Percentiles rank a stretch among this genome's conserved stretches.
Conservation (phyloP, 2,329 filamentous ascomycete species). For the Leptoxyphium fumago region DNA sequence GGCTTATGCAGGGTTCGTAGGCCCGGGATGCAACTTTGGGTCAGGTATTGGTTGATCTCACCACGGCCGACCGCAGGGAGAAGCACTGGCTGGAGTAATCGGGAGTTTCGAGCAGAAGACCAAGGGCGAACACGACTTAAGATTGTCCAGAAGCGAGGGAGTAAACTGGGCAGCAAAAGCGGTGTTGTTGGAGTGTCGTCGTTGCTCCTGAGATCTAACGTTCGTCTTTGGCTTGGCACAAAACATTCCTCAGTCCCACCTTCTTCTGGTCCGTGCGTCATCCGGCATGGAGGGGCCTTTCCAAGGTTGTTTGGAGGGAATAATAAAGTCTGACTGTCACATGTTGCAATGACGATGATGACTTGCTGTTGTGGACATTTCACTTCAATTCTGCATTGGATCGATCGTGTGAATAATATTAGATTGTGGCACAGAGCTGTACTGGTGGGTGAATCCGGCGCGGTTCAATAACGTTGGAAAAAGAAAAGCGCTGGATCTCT, state of each 20-base stretch:
- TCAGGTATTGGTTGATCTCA: not conserved
- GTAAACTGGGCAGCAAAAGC: no score
- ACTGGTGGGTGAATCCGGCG: not conserved
- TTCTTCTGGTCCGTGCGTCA: not conserved
- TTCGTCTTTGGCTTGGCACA: not conserved
- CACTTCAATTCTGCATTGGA: no score
- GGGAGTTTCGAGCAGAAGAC: no score
- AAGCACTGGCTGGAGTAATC: no score
- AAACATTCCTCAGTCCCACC: not conserved
- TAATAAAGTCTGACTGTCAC: not conserved
- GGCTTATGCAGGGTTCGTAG: not conserved
- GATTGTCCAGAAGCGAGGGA: no score
- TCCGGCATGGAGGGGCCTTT: not conserved
- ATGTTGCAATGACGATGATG: not conserved
- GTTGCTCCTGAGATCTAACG: not conserved
- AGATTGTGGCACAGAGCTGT: not conserved
- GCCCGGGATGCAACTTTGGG: not conserved
- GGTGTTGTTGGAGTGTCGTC: not conserved
- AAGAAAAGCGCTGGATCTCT: no score
- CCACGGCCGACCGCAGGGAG: not conserved
- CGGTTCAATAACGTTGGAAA: constrained; percentile 2
- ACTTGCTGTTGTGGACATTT: not conserved
- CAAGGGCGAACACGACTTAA: no score
- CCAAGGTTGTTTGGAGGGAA: no score
- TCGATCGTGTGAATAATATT: no score